Evolutionary conservation across 441 rosid species (phyloP).

Genomic region (Melastoma candidum): DNA sequence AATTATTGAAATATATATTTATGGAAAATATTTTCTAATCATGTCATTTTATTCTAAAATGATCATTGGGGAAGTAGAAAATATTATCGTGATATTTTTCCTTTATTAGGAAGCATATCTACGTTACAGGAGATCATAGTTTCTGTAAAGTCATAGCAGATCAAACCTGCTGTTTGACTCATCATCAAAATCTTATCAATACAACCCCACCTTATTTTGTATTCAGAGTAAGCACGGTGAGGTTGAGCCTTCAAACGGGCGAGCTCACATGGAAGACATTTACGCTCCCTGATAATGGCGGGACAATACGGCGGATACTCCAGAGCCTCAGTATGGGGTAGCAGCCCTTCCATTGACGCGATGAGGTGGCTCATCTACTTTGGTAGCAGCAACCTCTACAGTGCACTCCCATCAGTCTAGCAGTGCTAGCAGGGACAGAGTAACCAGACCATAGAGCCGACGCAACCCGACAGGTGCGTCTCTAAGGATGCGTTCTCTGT

Average conservation of each 20-base stretch:
- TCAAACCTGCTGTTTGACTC: no score
- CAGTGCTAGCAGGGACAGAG: constrained; percentile 29
- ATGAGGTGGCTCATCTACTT: constrained; percentile 28
- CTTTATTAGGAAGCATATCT: no score
- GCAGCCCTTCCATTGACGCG: constrained; percentile 30
- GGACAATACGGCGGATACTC: constrained; percentile 24
- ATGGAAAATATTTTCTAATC: no score
- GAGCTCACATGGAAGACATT: constrained; percentile 21
- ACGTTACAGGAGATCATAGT: no score
- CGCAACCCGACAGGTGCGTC: constrained; percentile 24
- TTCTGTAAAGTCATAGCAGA: no score
- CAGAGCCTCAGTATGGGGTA: constrained; percentile 33
- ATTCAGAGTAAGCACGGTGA: constrained; percentile 27
- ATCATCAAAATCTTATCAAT: no score
- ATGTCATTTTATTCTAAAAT: no score
- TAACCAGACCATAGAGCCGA: constrained; percentile 27
- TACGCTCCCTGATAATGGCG: constrained; percentile 29
- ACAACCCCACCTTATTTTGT: constrained; percentile 21
- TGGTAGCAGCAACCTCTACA: constrained; percentile 34
- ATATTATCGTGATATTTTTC: no score
- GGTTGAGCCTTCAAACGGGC: constrained; percentile 19
- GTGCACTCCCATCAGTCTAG: constrained; percentile 24
- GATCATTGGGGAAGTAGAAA: no score
- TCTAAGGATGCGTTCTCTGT: constrained; percentile 25
- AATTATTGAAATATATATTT: no score